Conservation (phyloP, 2,329 filamentous ascomycete genomes). For the Cadophora malorum region DNA sequence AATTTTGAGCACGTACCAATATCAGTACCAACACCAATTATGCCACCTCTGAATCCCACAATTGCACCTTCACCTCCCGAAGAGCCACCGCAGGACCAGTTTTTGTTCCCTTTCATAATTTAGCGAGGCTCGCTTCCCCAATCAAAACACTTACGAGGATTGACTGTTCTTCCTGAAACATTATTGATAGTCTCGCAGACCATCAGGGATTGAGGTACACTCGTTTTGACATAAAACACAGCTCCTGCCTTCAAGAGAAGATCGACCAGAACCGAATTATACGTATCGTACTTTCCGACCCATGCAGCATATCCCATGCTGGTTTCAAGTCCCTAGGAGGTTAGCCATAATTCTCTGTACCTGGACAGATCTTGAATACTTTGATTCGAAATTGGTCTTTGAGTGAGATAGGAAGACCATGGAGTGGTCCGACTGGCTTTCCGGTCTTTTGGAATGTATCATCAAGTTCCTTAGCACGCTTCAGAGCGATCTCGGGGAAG, state of each 20-base stretch:
- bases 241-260: conserved; percentile 63
- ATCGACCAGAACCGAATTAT: conserved; percentile 43
- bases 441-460: conserved; percentile 35
- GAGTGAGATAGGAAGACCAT: conserved; percentile 33
- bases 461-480: conserved; percentile 22
- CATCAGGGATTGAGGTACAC: conserved; percentile 64
- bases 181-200: conserved; percentile 50
- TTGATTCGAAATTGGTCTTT: conserved; percentile 51
- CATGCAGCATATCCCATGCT: conserved; percentile 68
- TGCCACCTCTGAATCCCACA: conserved; percentile 38
- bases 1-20: conserved; percentile 31
- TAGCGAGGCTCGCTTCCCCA: neutral
- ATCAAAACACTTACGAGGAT: conserved; percentile 42
- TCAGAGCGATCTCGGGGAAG: conserved; percentile 22
- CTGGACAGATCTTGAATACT: conserved; percentile 37
- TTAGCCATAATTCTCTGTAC: neutral
- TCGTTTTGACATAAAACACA: conserved; percentile 91
- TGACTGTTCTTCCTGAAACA: conserved; percentile 50
- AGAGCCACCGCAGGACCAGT: conserved; percentile 40
- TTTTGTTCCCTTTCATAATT: conserved; percentile 32
- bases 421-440: conserved; percentile 30
- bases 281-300: conserved; percentile 39
- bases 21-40: conserved; percentile 43
- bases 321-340: conserved; percentile 54
- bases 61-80: conserved; percentile 44